Base-by-base conservation (phyloP, 352 stramenopile genomes). In the Phytophthora capsici region DNA sequence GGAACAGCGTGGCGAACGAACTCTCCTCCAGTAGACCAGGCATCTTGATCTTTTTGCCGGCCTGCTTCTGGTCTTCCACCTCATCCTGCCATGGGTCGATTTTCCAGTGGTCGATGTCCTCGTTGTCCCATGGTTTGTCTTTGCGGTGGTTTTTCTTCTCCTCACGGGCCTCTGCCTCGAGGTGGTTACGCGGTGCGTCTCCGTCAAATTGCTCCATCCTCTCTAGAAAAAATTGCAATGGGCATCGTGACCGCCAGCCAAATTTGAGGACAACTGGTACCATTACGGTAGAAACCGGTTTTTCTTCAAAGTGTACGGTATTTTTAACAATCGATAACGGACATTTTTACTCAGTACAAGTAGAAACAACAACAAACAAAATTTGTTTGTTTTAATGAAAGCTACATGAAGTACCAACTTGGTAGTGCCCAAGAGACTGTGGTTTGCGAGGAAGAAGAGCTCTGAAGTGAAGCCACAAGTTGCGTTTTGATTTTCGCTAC, bases 1-100 rank as follows among this genome's bases (percentile, higher is more conserved):
- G 98, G 75, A 99, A 99, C 14, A 99, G 90, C 52, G 97, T 99
- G 36, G 98, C 98, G 77, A 99, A 99, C 52, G 90, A 99, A 40
- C 92, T 98, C 85, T 99, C 98, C 77, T 99, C 97, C 23, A 99
- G 81, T 57, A 99, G 88, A 19, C 86, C 82, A 13, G 81, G 79
- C 81, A 93, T 89, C 41, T 66, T 69, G 54, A 77, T 55, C 63
- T 76, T 88, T 71, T 89, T 83, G 49, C 74, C 77, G 13, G 71
- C 73, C 63, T 92, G 85, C 66, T 97, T 85, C 25, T 95, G 90
- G 46, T 97, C 78, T 25, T 98, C 63, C 19, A 88, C 32, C 63
- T 93, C 77, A 20, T 93, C 83, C 48, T 86, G 46, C 76, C 86
- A 91, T 66, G 89, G 69, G n/a, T 98, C 86, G 55, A 98, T 90